Evolutionary conservation across 192 early-diverging fungal genomes (phyloP).

Genomic region (Backusella macrospora): DNA sequence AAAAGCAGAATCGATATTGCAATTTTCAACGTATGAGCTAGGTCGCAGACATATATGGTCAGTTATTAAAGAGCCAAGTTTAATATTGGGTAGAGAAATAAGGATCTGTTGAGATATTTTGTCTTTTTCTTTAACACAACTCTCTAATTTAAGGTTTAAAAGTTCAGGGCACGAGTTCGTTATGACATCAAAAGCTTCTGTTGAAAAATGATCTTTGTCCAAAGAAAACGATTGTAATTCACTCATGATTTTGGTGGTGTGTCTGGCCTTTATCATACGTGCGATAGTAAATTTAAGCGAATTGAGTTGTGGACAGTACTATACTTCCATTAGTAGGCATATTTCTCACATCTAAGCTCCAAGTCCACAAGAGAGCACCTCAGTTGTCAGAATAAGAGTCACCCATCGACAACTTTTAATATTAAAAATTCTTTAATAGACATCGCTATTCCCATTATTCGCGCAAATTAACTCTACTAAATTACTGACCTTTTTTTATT

Average conservation of each 20-base stretch:
- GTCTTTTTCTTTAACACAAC: not conserved
- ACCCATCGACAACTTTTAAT: too few relatives aligned
- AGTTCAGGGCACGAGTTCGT: not conserved
- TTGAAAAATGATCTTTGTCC: not conserved
- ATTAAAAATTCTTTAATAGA: too few relatives aligned
- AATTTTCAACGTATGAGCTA: not conserved
- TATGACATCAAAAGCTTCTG: not conserved
- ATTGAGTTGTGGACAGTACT: not conserved
- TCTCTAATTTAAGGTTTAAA: not conserved
- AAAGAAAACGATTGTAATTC: not conserved
- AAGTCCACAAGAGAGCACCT: not conserved
- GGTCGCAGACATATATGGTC: not conserved
- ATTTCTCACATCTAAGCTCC: not conserved
- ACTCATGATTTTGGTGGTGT: not conserved
- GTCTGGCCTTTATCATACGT: slow-evolving; percentile 1
- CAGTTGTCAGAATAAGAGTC: too few relatives aligned
- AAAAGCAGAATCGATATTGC: not conserved
- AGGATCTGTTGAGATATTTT: not conserved
- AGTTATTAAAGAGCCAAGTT: not conserved
- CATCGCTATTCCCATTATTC: too few relatives aligned
- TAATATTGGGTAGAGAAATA: not conserved
- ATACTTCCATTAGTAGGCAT: not conserved
- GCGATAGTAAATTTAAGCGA: slow-evolving; percentile 4
- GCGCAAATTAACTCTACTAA: too few relatives aligned
- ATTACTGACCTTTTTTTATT: too few relatives aligned